Conservation (phyloP, 805 yeast species). For the Brettanomyces bruxellensis region DNA sequence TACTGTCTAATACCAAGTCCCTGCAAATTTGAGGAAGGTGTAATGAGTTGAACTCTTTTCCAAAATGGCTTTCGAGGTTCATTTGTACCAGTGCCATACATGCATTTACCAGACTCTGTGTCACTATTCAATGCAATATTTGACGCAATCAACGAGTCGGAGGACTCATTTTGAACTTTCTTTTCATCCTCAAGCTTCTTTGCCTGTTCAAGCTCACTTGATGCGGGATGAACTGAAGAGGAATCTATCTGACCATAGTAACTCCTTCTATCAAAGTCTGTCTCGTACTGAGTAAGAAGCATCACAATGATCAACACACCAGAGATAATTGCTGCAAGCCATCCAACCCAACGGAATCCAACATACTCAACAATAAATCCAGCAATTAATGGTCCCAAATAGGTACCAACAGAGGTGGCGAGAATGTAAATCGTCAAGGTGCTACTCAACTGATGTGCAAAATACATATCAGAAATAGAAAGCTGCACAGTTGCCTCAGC, state of each 20-base stretch:
- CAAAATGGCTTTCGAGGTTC: constrained; percentile 36
- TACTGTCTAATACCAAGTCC: constrained; percentile 66
- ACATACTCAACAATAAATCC: constrained; percentile 56
- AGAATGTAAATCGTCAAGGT: constrained; percentile 65
- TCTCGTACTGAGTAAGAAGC: constrained; percentile 61
- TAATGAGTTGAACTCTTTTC: constrained; percentile 38
- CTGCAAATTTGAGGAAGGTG: constrained; percentile 48
- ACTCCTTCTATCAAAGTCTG: constrained; percentile 49
- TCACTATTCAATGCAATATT: neutral
- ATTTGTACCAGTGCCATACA: constrained; percentile 28
- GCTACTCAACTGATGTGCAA: constrained; percentile 67
- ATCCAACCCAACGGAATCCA: constrained; percentile 77
- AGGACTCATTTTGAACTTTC: neutral
- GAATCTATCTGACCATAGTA: constrained; percentile 30
- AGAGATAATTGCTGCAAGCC: constrained; percentile 54
- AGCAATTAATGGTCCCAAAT: constrained; percentile 70
- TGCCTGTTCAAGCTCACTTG: neutral
- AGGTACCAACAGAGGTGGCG: constrained; percentile 70
- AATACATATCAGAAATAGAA: constrained; percentile 64
- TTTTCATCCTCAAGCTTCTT: neutral
- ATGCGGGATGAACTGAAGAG: constrained; percentile 2
- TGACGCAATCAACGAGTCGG: neutral
- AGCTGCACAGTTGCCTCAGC: constrained; percentile 67
- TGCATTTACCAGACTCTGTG: constrained; percentile 1
- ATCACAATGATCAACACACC: constrained; percentile 48